Evolutionary conservation across 176 grass and related monocot genomes (phyloP).

Genomic region (Avena insularis): DNA sequence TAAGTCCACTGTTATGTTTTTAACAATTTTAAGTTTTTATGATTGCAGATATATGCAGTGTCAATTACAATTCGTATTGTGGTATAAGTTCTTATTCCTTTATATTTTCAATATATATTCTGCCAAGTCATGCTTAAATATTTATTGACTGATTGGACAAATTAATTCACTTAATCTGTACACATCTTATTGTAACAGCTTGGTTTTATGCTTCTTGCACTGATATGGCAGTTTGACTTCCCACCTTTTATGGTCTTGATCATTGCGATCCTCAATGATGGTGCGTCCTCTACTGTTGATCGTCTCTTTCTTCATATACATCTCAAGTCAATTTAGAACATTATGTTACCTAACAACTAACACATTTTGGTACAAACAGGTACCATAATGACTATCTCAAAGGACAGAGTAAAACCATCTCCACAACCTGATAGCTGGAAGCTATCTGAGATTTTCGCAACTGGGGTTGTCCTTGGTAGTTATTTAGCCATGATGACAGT

Average conservation of each 20-base stretch:
- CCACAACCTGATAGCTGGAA: conserved; percentile 81
- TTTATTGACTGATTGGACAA: background rate
- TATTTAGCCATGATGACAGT: conserved; percentile 82
- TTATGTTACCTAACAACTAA: background rate
- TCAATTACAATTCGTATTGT: conserved; percentile 85
- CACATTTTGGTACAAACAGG: conserved; percentile 35
- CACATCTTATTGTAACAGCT: conserved; percentile 46
- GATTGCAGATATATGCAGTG: conserved; percentile 75
- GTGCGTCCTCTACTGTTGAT: conserved; percentile 29
- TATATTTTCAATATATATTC: background rate
- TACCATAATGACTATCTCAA: conserved; percentile 91
- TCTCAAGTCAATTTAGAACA: background rate
- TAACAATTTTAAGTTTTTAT: background rate
- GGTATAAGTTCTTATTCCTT: conserved; percentile 58
- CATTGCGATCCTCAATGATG: conserved; percentile 83
- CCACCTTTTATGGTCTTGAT: conserved; percentile 88
- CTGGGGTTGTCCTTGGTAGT: conserved; percentile 73
- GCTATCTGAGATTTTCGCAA: conserved; percentile 76
- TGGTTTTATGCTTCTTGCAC: conserved; percentile 82
- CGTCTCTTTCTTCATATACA: background rate
- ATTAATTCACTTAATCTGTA: background rate
- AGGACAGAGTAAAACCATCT: conserved; percentile 81
- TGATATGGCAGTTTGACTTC: conserved; percentile 84
- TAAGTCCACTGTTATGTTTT: background rate
- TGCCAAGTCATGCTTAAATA: background rate